Evolutionary conservation across 1,139 yeast species (phyloP).

Genomic region (Diutina ranongensis): DNA sequence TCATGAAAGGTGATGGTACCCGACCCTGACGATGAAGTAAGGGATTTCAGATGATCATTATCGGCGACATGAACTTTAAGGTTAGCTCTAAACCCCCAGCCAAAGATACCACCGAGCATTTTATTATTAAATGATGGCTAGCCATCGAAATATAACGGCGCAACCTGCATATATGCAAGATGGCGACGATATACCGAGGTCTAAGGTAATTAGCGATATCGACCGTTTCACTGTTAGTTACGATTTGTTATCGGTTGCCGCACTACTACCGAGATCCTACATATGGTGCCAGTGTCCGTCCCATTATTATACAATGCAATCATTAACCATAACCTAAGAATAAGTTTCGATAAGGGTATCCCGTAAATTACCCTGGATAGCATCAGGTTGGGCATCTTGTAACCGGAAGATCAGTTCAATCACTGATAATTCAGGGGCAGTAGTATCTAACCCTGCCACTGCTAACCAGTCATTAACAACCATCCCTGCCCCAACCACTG

Average conservation of each 20-base stretch:
- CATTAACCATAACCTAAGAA: slow-evolving; percentile 16
- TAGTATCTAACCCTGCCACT: slow-evolving; percentile 92
- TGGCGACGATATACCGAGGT: not conserved
- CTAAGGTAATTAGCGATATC: not conserved
- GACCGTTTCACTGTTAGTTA: too few relatives aligned
- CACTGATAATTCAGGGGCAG: slow-evolving; percentile 97
- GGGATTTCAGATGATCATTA: slow-evolving; percentile 13
- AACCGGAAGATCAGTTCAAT: slow-evolving; percentile 91
- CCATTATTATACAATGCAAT: slow-evolving; percentile 3
- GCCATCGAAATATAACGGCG: too few relatives aligned
- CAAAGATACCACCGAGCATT: slow-evolving; percentile 4
- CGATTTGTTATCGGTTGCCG: too few relatives aligned
- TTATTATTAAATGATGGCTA: not conserved
- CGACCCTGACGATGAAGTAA: slow-evolving; percentile 4
- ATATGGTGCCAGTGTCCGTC: not conserved
- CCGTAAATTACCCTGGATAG: slow-evolving; percentile 74
- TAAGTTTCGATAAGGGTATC: slow-evolving; percentile 88
- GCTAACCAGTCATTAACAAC: slow-evolving; percentile 98
- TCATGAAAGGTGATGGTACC: slow-evolving; percentile 13
- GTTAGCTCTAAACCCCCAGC: slow-evolving; percentile 32
- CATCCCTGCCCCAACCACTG: slow-evolving; percentile 97
- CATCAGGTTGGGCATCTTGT: slow-evolving; percentile 81
- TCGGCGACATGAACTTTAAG: slow-evolving; percentile 19
- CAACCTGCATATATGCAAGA: not conserved
- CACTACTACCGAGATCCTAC: too few relatives aligned